Base-by-base conservation (phyloP, 129 eudicot genomes). In the Lactuca sativa region DNA sequence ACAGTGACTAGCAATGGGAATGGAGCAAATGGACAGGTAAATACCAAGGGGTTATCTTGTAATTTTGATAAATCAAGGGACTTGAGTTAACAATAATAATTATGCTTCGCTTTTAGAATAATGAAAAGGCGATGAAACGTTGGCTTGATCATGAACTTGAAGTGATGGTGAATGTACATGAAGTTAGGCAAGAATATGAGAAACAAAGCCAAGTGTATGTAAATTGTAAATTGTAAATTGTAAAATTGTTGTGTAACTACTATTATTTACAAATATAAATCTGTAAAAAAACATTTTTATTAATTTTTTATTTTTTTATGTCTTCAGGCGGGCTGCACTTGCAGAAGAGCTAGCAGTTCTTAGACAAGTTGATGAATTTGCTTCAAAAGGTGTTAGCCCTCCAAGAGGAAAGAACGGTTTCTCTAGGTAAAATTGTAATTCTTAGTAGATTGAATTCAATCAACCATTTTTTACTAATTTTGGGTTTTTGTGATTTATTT, bases 141-240 rank as follows among this genome's bases (percentile, higher is more conserved):
- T 95, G 97, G 96, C 91, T 95, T 75, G 99, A 95, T 74, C 97
- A 95, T 64, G 99, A 95, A 86, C 81, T 95, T 25, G 97, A 90
- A 81, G 99, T 95, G 72, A 85, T 88, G 97, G 99, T 95, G 59
- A 84, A 95, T 64, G 95, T 95, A 70, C 99, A 95, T 84, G 99
- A 90, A 86, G 99, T 95, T 67, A 96, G 97, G 58, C 80, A 81
- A 7, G 99, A 95, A 78, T 95, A 95, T 67, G 97, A 90, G 83
- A 95, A 95, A 82, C 99, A 95, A 77, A 90, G 87, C 70, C 86
- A 90, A 90, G 97, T 95, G 99, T 95, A 95, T 17, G 97, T 81
- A 70, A 59, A 63, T 36, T 36, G 5, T 36, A 36, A 36, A 4
- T 36, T 36, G 38, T 34, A 34, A 34, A 34, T 34, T 34, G 38